Percentiles rank a stretch among this genome's conserved stretches.
These are phyloP conservation scores for Petrea volubilis DNA, from an alignment of 257 asterid species.

Conservation along the genomic window DNA sequence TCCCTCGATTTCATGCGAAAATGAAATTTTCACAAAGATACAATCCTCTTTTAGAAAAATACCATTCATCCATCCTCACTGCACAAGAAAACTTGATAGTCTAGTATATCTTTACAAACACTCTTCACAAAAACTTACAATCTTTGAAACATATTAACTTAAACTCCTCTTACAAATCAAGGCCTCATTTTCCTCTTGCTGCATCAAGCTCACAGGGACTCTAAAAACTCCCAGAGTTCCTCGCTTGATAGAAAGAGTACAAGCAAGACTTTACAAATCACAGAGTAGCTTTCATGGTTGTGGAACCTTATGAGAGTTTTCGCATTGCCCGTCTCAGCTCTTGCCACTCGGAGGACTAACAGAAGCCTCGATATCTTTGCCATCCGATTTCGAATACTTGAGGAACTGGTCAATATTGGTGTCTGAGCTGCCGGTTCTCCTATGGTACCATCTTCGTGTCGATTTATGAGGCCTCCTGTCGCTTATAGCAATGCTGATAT, in stretches of 20 bases:
- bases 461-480: slow-evolving; percentile 35
- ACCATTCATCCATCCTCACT: no score
- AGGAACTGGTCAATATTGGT: slow-evolving; percentile 38
- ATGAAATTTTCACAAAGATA: no score
- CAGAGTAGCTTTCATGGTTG: neutral
- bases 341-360: neutral
- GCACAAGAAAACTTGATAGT: neutral
- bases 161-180: neutral
- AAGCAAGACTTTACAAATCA: neutral
- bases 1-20: no score
- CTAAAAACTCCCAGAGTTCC: neutral
- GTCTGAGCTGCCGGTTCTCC: slow-evolving; percentile 38
- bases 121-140: neutral
- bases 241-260: neutral
- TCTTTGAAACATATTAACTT: neutral
- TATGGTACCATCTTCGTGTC: slow-evolving; percentile 36
- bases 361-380: slow-evolving; percentile 48
- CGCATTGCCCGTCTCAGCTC: neutral
- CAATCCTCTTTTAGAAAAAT: no score
- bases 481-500: slow-evolving; percentile 61
- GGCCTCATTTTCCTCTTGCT: neutral
- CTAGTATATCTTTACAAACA: neutral
- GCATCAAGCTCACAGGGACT: neutral
- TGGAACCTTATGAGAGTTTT: neutral
- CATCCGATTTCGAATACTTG: slow-evolving; percentile 41